A percentile compares a stretch with the other conserved stretches of the same genome.
These are phyloP conservation scores for Nectriaceae sp. DNA, from an alignment of 2,329 filamentous ascomycete genomes.

Conservation along the genomic window DNA sequence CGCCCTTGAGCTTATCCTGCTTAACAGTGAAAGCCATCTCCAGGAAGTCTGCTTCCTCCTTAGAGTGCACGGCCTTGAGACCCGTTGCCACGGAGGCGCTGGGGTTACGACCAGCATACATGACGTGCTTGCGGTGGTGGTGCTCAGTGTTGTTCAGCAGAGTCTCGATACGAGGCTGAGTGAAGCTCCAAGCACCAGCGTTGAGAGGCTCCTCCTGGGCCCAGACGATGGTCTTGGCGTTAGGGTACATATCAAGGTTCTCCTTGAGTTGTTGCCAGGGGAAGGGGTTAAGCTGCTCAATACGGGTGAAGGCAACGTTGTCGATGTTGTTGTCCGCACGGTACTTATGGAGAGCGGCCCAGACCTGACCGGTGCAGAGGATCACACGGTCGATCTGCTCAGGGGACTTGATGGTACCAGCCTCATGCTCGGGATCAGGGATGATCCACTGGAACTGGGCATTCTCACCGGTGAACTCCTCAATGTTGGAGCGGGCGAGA, in stretches of 20 bases:
- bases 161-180: constrained; percentile 97
- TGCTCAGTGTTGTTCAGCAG: constrained; percentile 89
- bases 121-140: constrained; percentile 92
- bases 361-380: constrained; percentile 94
- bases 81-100: constrained; percentile 94
- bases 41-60: constrained; percentile 88
- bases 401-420: constrained; percentile 70
- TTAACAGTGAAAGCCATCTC: constrained; percentile 64
- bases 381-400: constrained; percentile 94
- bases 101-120: constrained; percentile 94
- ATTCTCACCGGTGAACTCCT: constrained; percentile 81
- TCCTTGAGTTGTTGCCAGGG: constrained; percentile 96
- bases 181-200: constrained; percentile 94
- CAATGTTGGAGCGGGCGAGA: constrained; percentile 82
- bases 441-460: constrained; percentile 98
- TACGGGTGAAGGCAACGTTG: constrained; percentile 89
- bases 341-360: constrained; percentile 86
- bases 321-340: constrained; percentile 83
- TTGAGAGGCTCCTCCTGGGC: constrained; percentile 97
- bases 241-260: constrained; percentile 95
- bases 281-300: constrained; percentile 99
- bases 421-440: constrained; percentile 81
- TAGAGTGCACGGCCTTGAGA: constrained; percentile 82
- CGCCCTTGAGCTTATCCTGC: constrained; percentile 71
- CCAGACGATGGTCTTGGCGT: constrained; percentile 97